Base-by-base conservation (phyloP, 225 moss, liverwort and hornwort genomes). In the Ulota crispa region DNA sequence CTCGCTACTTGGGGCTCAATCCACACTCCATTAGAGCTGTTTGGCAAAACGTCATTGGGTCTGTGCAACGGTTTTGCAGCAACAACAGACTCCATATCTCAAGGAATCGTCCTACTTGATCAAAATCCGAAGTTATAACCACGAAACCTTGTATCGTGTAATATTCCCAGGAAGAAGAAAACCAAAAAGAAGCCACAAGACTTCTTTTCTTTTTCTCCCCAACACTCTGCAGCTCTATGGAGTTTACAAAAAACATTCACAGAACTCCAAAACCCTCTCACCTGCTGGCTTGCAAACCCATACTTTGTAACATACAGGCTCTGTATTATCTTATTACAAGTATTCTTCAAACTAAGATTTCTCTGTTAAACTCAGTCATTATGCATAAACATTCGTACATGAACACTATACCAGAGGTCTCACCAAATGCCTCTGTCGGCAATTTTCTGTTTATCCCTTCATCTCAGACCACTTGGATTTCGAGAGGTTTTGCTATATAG, bases 201-300 rank as follows among this genome's bases (percentile, higher is more conserved):
- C 1, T 66, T 55, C 31, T 55, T 86, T 72, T 32, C 66, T 43
- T 89, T 74, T 60, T 88, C 85, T 89, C 83, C 18, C 91, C 90
- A 8, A 92, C 87, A 20, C 68, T 80, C 2, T 86, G 85, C 32
- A 96, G 83, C 43, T 43, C 89, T 34, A 83, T 72, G 64, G 91
- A 94, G 30, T 62, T 85, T 15, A 92, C 92, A 34, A 85, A 89
- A 86, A 89, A 55, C 94, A 96, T 81, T 94, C 96, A 13, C 83
- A 85, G 9, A 94, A 94, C 1, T 94, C 96, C 96, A 62, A 89
- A 93, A 54, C 89, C 91, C 73, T 94, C 95, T 16, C 94, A 92
- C 70, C 84, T 89, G 87, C 93, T 95, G 77, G 79, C 88, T 92
- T 83, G 84, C 87, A 13, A 47, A 47, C 15, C 94, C 92, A 79